These are phyloP conservation scores for Metschnikowia corniflorae DNA, from an alignment of 805 yeast species.

Conservation along the genomic window DNA sequence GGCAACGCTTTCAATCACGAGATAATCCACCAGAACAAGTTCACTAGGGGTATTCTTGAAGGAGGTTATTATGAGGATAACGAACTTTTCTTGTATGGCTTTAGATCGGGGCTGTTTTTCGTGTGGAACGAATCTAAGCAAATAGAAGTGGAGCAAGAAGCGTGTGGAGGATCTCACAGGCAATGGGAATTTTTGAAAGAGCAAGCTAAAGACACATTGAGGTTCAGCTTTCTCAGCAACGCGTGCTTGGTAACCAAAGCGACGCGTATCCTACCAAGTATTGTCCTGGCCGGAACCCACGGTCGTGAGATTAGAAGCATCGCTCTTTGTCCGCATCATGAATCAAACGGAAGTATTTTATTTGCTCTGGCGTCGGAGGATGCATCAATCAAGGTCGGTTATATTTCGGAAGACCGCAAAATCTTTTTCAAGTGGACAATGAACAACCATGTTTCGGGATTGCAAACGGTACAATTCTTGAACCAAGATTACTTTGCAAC, in stretches of 20 bases:
- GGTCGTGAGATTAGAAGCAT: conserved; percentile 88
- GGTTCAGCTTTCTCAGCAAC: conserved; percentile 56
- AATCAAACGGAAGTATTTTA: conserved; percentile 33
- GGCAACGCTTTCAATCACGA: conserved; percentile 14
- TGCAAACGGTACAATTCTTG: conserved; percentile 69
- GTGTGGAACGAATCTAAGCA: conserved; percentile 80
- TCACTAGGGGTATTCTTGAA: conserved; percentile 77
- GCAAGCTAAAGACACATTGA: conserved; percentile 13
- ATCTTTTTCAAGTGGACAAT: conserved; percentile 54
- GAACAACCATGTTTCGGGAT: conserved; percentile 83
- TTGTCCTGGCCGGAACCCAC: conserved; percentile 64
- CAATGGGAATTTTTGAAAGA: conserved; percentile 57
- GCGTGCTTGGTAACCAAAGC: conserved; percentile 42
- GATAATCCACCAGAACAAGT: conserved; percentile 53
- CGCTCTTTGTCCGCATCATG: conserved; percentile 42
- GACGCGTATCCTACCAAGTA: conserved; percentile 22
- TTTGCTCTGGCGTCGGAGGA: conserved; percentile 87
- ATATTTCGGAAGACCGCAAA: conserved; percentile 36
- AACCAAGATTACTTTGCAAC: conserved; percentile 43
- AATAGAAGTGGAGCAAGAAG: conserved; percentile 61
- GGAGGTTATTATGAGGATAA: conserved; percentile 51
- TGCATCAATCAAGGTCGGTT: conserved; percentile 65
- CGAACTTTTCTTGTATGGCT: conserved; percentile 69
- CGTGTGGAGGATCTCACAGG: conserved; percentile 92
- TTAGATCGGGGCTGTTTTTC: conserved; percentile 73